Percentiles rank a stretch among this genome's conserved stretches.
These are phyloP conservation scores for Oryza meyeriana DNA, from an alignment of 176 grass and related monocot species.

Conservation along the genomic window DNA sequence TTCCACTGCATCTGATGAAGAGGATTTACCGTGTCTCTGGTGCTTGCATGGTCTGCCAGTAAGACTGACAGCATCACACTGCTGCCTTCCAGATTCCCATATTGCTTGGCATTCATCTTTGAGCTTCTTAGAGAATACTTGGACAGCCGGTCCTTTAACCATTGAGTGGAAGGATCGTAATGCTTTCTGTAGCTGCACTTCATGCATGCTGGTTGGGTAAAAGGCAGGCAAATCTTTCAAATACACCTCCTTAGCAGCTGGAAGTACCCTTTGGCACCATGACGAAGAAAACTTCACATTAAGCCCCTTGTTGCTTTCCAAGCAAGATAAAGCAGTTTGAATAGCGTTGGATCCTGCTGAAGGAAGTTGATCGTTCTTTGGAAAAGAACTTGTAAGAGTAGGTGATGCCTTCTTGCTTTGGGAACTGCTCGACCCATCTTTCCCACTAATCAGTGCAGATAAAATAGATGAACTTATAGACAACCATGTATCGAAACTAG, in stretches of 20 bases:
- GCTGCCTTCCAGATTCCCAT: slow-evolving; percentile 96
- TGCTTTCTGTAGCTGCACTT: slow-evolving; percentile 70
- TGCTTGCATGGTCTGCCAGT: slow-evolving; percentile 86
- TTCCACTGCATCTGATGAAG: slow-evolving; percentile 30
- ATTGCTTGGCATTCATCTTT: slow-evolving; percentile 78
- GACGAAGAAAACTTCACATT: slow-evolving; percentile 88
- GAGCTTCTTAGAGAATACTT: slow-evolving; percentile 67
- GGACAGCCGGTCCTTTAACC: slow-evolving; percentile 84
- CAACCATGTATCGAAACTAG: slow-evolving; percentile 71
- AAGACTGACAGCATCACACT: slow-evolving; percentile 80
- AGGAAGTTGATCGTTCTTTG: slow-evolving; percentile 42
- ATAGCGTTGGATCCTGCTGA: slow-evolving; percentile 41
- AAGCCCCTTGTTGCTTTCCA: slow-evolving; percentile 68
- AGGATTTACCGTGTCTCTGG: slow-evolving; percentile 49
- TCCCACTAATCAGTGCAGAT: slow-evolving; percentile 44
- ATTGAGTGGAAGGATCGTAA: slow-evolving; percentile 62
- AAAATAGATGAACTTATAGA: slow-evolving; percentile 68
- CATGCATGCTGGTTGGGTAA: slow-evolving; percentile 75
- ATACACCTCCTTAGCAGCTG: slow-evolving; percentile 75
- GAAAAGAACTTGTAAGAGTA: slow-evolving; percentile 22
- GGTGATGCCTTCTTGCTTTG: slow-evolving; percentile 24
- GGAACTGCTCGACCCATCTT: slow-evolving; percentile 23
- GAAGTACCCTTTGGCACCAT: slow-evolving; percentile 89
- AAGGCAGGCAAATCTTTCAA: slow-evolving; percentile 74
- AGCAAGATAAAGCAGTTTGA: slow-evolving; percentile 54